Base-by-base conservation (phyloP, 768 basidiomycete genomes). In the Boletus insuetus region DNA sequence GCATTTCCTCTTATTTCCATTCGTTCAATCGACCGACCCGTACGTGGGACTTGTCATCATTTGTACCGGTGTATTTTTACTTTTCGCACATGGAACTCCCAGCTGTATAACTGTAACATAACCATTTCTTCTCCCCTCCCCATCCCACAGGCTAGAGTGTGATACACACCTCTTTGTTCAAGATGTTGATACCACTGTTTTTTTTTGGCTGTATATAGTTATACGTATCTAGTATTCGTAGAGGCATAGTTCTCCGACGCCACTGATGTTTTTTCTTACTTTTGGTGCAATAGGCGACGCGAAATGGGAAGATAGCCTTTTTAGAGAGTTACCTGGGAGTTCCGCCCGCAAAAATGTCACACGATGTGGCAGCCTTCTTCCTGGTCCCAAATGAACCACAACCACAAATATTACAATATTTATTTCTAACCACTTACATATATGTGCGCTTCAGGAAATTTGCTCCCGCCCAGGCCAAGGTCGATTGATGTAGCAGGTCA, bases 201-300 rank as follows among this genome's bases (percentile, higher is more conserved):
- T 11, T 39, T 55, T 40, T 58, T 58, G 53, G 42, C 31, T 66
- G 64, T 69, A 66, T 64, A 68, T 70, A 68, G 69, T 68, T 68
- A 68, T 68, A 58, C 47, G 20, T 68, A 70, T 68, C 56, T 66
- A 66, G 60, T 45, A 48, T 41, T 45, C 34, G 46, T 58, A 67
- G 65, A 65, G 26, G 34, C 38, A 9, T 49, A 31, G 41, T 46
- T 31, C 37, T 20, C 31, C 48, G 44, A 47, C 46, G 44, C 53
- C 49, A 46, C 51, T 39, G 17, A 39, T 19, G 19, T 13, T 24
- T 42, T 44, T 5, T 13, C 41, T 35, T 12, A 39, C 8, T 39
- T 19, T 41, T 14, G 26, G 35, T 42, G 43, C 45, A 38, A 38
- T 48, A 44, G 49, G 65, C 40, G 56, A 58, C 55, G 45, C 62